phyloP scores from a whole-genome alignment of 257 asterid genomes.

The Euphrasia confusa region DNA sequence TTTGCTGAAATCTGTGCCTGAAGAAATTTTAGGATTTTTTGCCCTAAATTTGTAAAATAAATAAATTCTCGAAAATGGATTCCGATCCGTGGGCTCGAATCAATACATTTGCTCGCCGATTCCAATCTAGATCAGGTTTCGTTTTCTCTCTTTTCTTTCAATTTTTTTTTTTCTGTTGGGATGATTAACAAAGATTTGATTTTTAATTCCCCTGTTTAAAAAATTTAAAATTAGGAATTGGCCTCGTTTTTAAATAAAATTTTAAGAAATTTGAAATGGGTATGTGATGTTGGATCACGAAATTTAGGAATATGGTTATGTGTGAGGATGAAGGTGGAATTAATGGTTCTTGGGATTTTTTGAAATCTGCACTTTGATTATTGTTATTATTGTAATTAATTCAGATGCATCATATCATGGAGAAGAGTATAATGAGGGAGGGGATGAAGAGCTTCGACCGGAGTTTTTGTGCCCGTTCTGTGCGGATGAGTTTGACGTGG shows the following conservation, averaged over 20 bases:
- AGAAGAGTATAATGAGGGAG: slow-evolving; percentile 37
- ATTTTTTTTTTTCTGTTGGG: not conserved
- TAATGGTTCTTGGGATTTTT: no score
- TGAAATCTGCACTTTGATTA: no score
- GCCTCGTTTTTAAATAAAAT: no score
- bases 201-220: not conserved
- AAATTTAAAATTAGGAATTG: no score
- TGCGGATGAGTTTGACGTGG: slow-evolving; percentile 57
- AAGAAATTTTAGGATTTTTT: not conserved
- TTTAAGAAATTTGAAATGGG: no score
- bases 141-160: not conserved
- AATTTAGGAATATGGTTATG: no score
- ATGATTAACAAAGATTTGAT: not conserved
- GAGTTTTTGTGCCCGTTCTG: slow-evolving; percentile 68
- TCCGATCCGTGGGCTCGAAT: slow-evolving; percentile 50
- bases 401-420: slow-evolving; percentile 41
- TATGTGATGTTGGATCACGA: no score
- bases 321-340: no score
- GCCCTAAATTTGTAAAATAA: not conserved
- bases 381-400: slow-evolving; percentile 5
- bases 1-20: slow-evolving; percentile 1
- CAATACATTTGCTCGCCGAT: slow-evolving; percentile 34
- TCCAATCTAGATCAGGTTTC: slow-evolving; percentile 45
- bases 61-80: slow-evolving; percentile 31
- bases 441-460: slow-evolving; percentile 45